Conservation (phyloP, 768 basidiomycete species). For the Amanita pallidorosea region DNA sequence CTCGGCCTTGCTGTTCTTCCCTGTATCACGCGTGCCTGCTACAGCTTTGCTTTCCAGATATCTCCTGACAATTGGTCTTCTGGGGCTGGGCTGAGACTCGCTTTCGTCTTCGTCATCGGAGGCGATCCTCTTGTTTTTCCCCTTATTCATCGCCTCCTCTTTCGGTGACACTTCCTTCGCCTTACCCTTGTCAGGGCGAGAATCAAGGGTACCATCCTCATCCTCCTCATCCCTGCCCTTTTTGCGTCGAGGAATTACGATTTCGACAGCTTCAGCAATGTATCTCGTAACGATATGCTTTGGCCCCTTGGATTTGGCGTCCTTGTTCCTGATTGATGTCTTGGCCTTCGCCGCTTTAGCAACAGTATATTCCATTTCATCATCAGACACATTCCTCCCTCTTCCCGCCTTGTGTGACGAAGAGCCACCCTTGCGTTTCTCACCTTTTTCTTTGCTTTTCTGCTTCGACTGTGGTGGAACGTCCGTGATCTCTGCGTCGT, state of each 20-base stretch:
- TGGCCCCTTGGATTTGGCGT: not conserved
- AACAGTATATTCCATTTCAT: slow-evolving; percentile 3
- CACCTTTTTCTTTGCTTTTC: not conserved
- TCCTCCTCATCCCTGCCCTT: no score
- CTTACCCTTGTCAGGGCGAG: not conserved
- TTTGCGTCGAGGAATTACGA: not conserved
- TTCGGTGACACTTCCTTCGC: slow-evolving; percentile 1
- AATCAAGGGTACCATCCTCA: no score
- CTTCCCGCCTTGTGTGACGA: slow-evolving; percentile 7
- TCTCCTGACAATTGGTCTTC: no score
- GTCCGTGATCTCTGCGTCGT: slow-evolving; percentile 10
- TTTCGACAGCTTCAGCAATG: slow-evolving; percentile 3
- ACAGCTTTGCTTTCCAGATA: no score
- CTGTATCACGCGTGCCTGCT: no score
- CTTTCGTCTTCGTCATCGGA: no score
- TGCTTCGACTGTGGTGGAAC: slow-evolving; percentile 9
- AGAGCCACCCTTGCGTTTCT: slow-evolving; percentile 3
- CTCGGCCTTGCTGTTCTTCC: not conserved
- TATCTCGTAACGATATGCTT: slow-evolving; percentile 6
- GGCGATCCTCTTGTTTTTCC: not conserved
- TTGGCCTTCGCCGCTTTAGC: slow-evolving; percentile 7
- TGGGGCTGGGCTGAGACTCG: not conserved
- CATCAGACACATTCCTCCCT: slow-evolving; percentile 2
- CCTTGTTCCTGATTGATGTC: slow-evolving; percentile 6
- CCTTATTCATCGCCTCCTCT: slow-evolving; percentile 3